Conservation (phyloP, 768 basidiomycete genomes). For the Mycena haematopus region DNA sequence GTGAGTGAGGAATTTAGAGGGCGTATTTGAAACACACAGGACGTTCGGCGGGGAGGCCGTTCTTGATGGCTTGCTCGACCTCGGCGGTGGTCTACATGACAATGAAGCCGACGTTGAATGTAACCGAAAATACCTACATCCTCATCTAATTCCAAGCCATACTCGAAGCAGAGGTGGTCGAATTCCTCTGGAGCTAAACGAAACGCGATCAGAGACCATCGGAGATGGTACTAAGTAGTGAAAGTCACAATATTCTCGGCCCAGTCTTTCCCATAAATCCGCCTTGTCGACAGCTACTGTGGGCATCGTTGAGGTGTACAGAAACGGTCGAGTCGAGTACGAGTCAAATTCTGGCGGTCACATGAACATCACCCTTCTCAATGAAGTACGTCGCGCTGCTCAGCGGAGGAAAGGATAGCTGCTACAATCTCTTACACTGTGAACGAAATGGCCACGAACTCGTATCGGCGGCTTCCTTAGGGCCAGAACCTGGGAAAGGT, state of each 20-base stretch:
- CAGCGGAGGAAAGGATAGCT: slow-evolving; percentile 98
- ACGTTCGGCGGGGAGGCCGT: slow-evolving; percentile 84
- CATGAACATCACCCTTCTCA: background rate
- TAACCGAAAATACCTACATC: slow-evolving; percentile 68
- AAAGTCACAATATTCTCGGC: slow-evolving; percentile 75
- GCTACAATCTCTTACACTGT: slow-evolving; percentile 94
- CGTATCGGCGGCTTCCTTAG: slow-evolving; percentile 86
- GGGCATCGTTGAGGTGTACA: slow-evolving; percentile 65
- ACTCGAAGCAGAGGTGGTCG: slow-evolving; percentile 95
- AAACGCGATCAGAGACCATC: slow-evolving; percentile 30
- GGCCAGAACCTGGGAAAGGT: slow-evolving; percentile 90
- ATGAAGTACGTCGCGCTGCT: slow-evolving; percentile 96
- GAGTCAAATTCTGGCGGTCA: slow-evolving; percentile 39
- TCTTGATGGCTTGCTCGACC: slow-evolving; percentile 81
- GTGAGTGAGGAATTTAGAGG: background rate
- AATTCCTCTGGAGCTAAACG: slow-evolving; percentile 88
- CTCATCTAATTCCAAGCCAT: slow-evolving; percentile 96
- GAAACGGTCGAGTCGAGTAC: slow-evolving; percentile 25
- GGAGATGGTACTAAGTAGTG: background rate
- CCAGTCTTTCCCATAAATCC: slow-evolving; percentile 89
- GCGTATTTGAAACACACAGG: slow-evolving; percentile 57
- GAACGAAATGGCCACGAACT: slow-evolving; percentile 85
- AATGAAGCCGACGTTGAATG: background rate
- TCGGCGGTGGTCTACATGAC: slow-evolving; percentile 80
- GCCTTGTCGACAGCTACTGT: slow-evolving; percentile 96